Evolutionary conservation across 177 flowering plant species (phyloP).

Genomic region (Vitis hybrid): DNA sequence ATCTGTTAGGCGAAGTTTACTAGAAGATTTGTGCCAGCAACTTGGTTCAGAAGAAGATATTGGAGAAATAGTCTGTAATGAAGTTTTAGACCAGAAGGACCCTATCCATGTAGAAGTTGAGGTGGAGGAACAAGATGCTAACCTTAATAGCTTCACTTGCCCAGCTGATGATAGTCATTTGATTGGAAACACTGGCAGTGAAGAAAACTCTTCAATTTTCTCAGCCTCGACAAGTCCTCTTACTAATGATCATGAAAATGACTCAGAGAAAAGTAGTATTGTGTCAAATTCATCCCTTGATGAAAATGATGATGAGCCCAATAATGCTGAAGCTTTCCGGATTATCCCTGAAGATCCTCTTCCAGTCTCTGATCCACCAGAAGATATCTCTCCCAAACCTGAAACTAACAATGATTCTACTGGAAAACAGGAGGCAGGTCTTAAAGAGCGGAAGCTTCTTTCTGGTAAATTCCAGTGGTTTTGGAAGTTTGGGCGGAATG

Average conservation of each 20-base stretch:
- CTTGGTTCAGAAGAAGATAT: slow-evolving; percentile 54
- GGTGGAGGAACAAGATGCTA: slow-evolving; percentile 24
- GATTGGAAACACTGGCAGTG: slow-evolving; percentile 44
- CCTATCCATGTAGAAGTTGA: slow-evolving; percentile 25
- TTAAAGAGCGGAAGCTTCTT: slow-evolving; percentile 51
- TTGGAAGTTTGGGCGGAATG: slow-evolving; percentile 74
- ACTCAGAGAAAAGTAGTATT: slow-evolving; percentile 66
- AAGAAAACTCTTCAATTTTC: slow-evolving; percentile 57
- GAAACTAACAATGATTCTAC: slow-evolving; percentile 18
- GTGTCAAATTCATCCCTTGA: slow-evolving; percentile 54
- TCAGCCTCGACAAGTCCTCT: slow-evolving; percentile 59
- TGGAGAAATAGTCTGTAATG: slow-evolving; percentile 27
- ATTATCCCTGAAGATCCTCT: slow-evolving; percentile 29
- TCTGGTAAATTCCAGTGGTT: slow-evolving; percentile 69
- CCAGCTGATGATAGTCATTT: slow-evolving; percentile 28
- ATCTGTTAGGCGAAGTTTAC: slow-evolving; percentile 67
- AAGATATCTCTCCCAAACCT: slow-evolving; percentile 15
- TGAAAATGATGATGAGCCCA: slow-evolving; percentile 38
- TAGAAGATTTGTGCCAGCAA: slow-evolving; percentile 66
- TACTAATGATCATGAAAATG: slow-evolving; percentile 49
- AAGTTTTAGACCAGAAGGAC: slow-evolving; percentile 21
- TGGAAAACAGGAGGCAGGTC: slow-evolving; percentile 22
- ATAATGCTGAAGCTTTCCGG: slow-evolving; percentile 24
- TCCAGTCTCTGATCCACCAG: slow-evolving; percentile 39
- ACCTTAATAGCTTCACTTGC: slow-evolving; percentile 16